Evolutionary conservation across 108 stramenopile genomes (phyloP), one percentile per base, ranked within the genome.

Genomic region (Cyclotella sp.): DNA sequence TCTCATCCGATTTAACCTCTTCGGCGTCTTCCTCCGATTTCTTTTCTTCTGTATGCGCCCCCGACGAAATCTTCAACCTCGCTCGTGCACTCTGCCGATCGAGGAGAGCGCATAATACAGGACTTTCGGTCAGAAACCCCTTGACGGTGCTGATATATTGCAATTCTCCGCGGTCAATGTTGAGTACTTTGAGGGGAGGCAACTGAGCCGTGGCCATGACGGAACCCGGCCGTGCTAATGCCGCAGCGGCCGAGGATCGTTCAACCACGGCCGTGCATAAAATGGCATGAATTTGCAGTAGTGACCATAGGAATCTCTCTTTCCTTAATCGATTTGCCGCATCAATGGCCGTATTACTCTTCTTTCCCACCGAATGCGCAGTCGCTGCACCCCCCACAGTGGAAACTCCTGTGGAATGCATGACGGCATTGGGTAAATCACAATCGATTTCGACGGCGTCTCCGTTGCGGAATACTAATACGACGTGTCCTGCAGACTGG

Each of bases 281-380:
- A 81, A 95, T 95, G 60, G 92, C 92, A 74, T 95, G 94, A 55
- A 93, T 81, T 66, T 95, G 94, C 39, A 95, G 47, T 40, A 95
- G 74, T 0, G 87, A 89, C 92, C 92, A 95, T 43, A 95, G 84
- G 70, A 95, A 93, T 15, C 89, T 85, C 43, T 95, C 90, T 47
- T 92, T 90, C 12, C 87, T 72, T 73, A 92, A 73, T 30, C 83
- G 77, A 51, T 89, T 86, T 41, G 87, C 84, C 0, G 77, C 74
- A 28, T 87, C 88, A 34, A 34, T 34, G 34, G 34, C 34, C 2
- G 34, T 34, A 34, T 34, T 34, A 6, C 34, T 34, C 34, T 34
- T 34, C 34, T 34, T 34, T 34, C 34, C 34, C 6, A 34, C 34
- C 34, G 22, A 10, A 45, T 29, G 71, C 15, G 54, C 21, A 15